These are phyloP conservation scores for Beauveria caledonica DNA, from an alignment of 2,329 filamentous ascomycete species.

Conservation along the genomic window DNA sequence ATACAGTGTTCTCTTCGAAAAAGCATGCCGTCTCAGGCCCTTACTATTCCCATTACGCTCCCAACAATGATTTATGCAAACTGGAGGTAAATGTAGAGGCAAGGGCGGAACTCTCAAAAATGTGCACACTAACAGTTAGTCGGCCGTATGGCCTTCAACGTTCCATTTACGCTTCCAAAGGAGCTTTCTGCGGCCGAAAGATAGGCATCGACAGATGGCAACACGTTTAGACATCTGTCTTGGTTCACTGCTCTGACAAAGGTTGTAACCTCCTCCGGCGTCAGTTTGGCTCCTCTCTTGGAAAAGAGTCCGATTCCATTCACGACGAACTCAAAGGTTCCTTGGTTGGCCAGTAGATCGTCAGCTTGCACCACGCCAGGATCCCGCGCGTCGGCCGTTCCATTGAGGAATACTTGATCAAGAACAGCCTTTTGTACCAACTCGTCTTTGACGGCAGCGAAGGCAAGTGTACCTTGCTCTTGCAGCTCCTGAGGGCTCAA, in stretches of 20 bases:
- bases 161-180: not conserved
- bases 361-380: slow-evolving; percentile 8
- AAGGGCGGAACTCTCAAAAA: too few species aligned
- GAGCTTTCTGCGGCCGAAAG: not conserved
- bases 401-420: slow-evolving; percentile 2
- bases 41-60: too few species aligned
- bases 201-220: slow-evolving; percentile 12
- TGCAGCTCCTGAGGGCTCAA: slow-evolving; percentile 7
- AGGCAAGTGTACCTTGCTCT: slow-evolving; percentile 1
- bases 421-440: slow-evolving; percentile 15
- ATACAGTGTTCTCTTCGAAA: too few species aligned
- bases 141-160: not conserved
- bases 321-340: slow-evolving; percentile 13
- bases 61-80: too few species aligned
- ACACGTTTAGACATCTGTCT: slow-evolving; percentile 9
- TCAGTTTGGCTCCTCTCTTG: slow-evolving; percentile 7
- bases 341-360: slow-evolving; percentile 8
- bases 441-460: slow-evolving; percentile 14
- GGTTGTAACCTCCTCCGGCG: not conserved
- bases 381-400: not conserved
- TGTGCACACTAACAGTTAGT: not conserved
- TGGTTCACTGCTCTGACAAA: slow-evolving; percentile 12
- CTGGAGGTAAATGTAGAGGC: too few species aligned
- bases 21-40: too few species aligned
- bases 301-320: slow-evolving; percentile 8